phyloP scores from a whole-genome alignment of 2,329 filamentous ascomycete species.

The Allantophomopsis cytisporea region DNA sequence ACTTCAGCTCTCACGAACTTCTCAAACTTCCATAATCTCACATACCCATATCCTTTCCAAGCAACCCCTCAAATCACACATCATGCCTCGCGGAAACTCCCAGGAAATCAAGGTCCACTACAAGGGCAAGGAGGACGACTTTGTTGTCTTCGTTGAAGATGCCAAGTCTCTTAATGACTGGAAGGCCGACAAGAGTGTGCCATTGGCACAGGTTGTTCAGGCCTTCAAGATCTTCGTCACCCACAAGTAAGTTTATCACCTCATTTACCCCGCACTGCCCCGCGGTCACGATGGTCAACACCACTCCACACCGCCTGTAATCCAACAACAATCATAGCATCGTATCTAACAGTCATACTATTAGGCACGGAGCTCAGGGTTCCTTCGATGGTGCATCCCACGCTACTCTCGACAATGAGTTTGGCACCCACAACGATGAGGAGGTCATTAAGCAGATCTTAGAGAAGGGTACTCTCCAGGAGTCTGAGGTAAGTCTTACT shows the following conservation, averaged over 20 bases:
- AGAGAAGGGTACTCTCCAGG: conserved; percentile 58
- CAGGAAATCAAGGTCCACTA: conserved; percentile 51
- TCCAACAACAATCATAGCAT: neutral
- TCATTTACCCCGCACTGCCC: conserved; percentile 4
- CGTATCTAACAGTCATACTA: neutral
- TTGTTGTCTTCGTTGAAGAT: conserved; percentile 51
- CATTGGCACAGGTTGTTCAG: conserved; percentile 74
- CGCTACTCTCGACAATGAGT: conserved; percentile 66
- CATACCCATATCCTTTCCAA: conserved; percentile 1
- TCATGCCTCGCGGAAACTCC: conserved; percentile 34
- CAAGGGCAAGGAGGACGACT: conserved; percentile 55
- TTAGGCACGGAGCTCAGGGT: conserved; percentile 76
- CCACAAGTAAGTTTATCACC: conserved; percentile 55
- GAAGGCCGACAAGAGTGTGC: conserved; percentile 65
- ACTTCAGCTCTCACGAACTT: conserved; percentile 1
- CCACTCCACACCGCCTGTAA: neutral
- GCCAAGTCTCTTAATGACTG: conserved; percentile 60
- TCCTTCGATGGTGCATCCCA: conserved; percentile 66
- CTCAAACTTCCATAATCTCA: conserved; percentile 2
- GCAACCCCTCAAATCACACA: conserved; percentile 1
- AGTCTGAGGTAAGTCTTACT: conserved; percentile 32
- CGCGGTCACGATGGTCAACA: neutral
- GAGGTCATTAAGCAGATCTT: conserved; percentile 74
- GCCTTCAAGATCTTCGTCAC: conserved; percentile 84
- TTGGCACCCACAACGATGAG: conserved; percentile 68